These are phyloP conservation scores for Cladosporium sp. DNA, from an alignment of 2,329 filamentous ascomycete species.

Conservation along the genomic window DNA sequence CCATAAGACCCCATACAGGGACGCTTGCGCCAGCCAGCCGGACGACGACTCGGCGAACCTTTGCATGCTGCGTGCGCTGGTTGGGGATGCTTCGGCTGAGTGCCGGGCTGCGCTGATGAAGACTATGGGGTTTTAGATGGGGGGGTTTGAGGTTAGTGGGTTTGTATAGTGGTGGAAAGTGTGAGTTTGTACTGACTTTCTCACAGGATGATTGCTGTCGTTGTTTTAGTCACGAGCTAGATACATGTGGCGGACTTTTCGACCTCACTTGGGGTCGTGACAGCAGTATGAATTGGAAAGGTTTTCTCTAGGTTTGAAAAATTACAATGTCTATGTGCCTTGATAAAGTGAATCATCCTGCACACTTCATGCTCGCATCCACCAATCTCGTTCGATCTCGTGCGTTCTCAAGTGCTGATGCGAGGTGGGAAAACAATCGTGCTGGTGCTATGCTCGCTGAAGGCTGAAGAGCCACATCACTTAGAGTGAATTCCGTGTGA, in stretches of 20 bases:
- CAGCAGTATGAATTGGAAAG: neutral
- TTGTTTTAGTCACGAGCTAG: neutral
- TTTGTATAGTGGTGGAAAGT: neutral
- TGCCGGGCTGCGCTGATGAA: constrained; percentile 7
- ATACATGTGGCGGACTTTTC: neutral
- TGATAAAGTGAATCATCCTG: neutral
- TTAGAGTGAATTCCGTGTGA: neutral
- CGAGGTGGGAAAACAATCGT: neutral
- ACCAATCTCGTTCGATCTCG: neutral
- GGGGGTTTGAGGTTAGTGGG: neutral
- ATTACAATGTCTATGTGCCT: neutral
- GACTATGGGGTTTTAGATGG: neutral
- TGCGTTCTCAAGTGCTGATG: neutral
- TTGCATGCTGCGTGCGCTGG: neutral
- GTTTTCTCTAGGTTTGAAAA: too few species aligned
- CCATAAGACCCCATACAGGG: constrained; percentile 3
- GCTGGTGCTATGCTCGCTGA: neutral
- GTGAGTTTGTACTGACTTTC: neutral
- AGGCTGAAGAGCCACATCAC: neutral
- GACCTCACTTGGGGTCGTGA: neutral
- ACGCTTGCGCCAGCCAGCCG: neutral
- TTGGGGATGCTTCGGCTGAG: neutral
- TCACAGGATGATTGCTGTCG: neutral
- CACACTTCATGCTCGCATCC: neutral
- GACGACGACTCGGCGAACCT: neutral